Base-by-base conservation (phyloP, 2,329 filamentous ascomycete genomes). In the Cercospora beticola region DNA sequence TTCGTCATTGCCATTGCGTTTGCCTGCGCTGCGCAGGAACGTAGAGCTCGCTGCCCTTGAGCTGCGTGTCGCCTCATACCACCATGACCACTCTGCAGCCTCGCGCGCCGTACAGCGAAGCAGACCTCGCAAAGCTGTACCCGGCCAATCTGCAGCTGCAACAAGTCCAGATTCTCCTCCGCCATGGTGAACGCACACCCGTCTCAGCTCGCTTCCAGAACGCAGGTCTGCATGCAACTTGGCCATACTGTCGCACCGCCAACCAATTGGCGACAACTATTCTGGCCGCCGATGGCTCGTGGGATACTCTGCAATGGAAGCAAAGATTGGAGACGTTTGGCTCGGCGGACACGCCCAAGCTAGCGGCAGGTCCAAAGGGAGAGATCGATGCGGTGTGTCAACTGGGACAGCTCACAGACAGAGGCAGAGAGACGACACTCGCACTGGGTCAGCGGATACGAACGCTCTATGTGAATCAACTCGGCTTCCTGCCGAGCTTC, bases 181-280 rank as follows among this genome's bases (percentile, higher is more conserved):
- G 78, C 23, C 78, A 80, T 70, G 78, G 78, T 67, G 89, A 91
- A 83, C 90, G 94, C 67, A 94, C 90, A 7, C 94, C 94, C 30
- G 92, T 98, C 30, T 91, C 89, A 67, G 86, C 92, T n/a, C 90
- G 95, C 46, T 97, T 99, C 79, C 87, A 92, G 77, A 95, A 94
- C 82, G 68, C 75, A 70, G 73, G 78, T 64, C 66, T 74, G 40
- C 68, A 65, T 40, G 56, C 72, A 85, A 85, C 89, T 81, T 99
- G 95, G 95, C 93, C 95, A 1, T 98, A 97, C 81, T 99, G 95
- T 82, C 87, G 87, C 72, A 88, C 90, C 65, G 92, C 91, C 23
- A 87, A 88, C 68, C 89, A 90, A 72, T 86, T 98, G 78, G 87
- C 85, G 28, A 86, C 87, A 68, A 85, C 87, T 68, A 85, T 89